Evolutionary conservation across 2,329 filamentous ascomycete genomes (phyloP).

Genomic region (Alternaria brassicicola): DNA sequence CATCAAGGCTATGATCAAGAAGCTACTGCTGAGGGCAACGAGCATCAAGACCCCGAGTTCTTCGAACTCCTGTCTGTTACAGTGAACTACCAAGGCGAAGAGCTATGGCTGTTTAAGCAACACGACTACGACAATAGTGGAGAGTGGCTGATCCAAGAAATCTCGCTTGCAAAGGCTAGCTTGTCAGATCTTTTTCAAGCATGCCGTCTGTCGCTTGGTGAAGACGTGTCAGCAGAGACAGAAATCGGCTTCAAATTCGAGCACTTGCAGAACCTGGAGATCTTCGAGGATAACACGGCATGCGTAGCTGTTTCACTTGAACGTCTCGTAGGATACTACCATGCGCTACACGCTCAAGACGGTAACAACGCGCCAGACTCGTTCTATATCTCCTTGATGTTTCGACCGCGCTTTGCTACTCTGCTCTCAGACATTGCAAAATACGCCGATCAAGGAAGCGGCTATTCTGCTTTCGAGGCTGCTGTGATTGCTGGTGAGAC

Average conservation of each 20-base stretch:
- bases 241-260: conserved; percentile 54
- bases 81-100: conserved; percentile 38
- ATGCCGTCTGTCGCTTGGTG: conserved; percentile 61
- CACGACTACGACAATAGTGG: conserved; percentile 38
- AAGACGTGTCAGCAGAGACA: conserved; percentile 61
- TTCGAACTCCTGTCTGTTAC: conserved; percentile 30
- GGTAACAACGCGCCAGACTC: conserved; percentile 59
- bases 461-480: conserved; percentile 57
- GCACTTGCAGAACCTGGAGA: conserved; percentile 48
- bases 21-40: conserved; percentile 5
- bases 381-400: conserved; percentile 63
- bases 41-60: conserved; percentile 16
- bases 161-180: conserved; percentile 28
- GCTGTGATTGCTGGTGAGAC: conserved; percentile 37
- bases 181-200: conserved; percentile 63
- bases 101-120: conserved; percentile 41
- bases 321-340: conserved; percentile 65
- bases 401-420: conserved; percentile 60
- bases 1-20: conserved; percentile 23
- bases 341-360: conserved; percentile 65
- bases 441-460: conserved; percentile 63
- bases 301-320: conserved; percentile 42
- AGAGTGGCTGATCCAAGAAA: conserved; percentile 39
- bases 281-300: conserved; percentile 42
- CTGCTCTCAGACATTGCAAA: conserved; percentile 60